Percentiles rank a stretch among this genome's conserved stretches.
Evolutionary conservation across 2,329 filamentous ascomycete species (phyloP).

Genomic region (Scytalidium sp.): DNA sequence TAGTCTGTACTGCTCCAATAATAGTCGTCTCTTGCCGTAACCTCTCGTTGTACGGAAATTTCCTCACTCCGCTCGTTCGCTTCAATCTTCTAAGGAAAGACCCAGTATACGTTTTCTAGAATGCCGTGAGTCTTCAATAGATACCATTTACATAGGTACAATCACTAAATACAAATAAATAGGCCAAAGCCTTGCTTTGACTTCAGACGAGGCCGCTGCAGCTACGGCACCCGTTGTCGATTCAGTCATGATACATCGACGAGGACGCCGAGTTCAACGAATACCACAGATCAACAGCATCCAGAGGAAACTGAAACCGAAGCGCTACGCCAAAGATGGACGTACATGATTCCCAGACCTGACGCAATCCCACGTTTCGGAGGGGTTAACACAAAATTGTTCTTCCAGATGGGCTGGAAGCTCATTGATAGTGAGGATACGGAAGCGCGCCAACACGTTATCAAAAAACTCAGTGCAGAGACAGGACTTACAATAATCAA

Average conservation of each 20-base stretch:
- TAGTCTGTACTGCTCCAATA: background rate
- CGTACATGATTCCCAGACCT: constrained; percentile 21
- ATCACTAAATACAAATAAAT: constrained; percentile 12
- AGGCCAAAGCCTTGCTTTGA: constrained; percentile 16
- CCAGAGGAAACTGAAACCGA: constrained; percentile 18
- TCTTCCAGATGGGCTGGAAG: constrained; percentile 21
- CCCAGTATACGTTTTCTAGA: constrained; percentile 8
- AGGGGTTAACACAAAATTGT: constrained; percentile 14
- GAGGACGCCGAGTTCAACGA: constrained; percentile 10
- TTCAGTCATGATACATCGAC: constrained; percentile 15
- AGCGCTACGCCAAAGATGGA: constrained; percentile 17
- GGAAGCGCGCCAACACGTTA: constrained; percentile 18
- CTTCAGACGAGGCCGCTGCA: constrained; percentile 17
- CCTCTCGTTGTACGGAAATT: constrained; percentile 3
- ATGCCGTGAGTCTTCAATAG: constrained; percentile 12
- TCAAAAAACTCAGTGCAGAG: constrained; percentile 20
- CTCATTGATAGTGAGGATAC: constrained; percentile 18
- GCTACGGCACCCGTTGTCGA: constrained; percentile 13
- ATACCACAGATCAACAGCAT: constrained; percentile 8
- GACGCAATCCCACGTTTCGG: constrained; percentile 9
- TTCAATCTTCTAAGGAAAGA: constrained; percentile 8
- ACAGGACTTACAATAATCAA: constrained; percentile 20
- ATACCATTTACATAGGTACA: constrained; percentile 7
- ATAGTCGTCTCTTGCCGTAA: constrained; percentile 1
- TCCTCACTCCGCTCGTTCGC: constrained; percentile 9